Evolutionary conservation across 2,329 filamentous ascomycete species (phyloP).

Genomic region (Seiridium unicorne): DNA sequence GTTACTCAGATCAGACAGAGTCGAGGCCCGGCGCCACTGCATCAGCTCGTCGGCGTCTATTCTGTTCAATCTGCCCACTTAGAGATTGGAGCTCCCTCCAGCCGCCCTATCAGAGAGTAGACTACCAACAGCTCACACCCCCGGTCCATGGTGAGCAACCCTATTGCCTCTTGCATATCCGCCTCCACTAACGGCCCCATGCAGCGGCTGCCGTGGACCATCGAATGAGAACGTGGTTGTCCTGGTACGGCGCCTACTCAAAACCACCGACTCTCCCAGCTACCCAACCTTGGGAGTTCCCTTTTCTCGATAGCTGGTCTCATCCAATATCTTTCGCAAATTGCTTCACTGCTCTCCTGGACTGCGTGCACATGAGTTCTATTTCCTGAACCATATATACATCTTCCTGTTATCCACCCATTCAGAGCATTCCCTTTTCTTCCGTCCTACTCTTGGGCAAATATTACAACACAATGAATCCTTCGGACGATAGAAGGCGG

Average conservation of each 20-base stretch:
- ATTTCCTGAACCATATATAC: constrained; percentile 24
- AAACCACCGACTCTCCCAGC: constrained; percentile 48
- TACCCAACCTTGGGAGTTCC: constrained; percentile 29
- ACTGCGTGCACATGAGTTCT: constrained; percentile 22
- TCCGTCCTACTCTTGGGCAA: constrained; percentile 25
- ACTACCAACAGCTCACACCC: constrained; percentile 30
- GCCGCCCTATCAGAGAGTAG: constrained; percentile 42
- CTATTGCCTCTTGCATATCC: constrained; percentile 34
- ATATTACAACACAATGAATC: constrained; percentile 28
- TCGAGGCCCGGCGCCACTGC: constrained; percentile 30
- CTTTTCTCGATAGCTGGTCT: constrained; percentile 57
- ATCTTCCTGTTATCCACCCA: constrained; percentile 18
- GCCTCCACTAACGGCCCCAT: constrained; percentile 37
- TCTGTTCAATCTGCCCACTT: constrained; percentile 35
- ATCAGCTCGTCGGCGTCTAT: constrained; percentile 43
- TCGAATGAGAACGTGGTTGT: constrained; percentile 30
- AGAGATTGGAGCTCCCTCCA: constrained; percentile 33
- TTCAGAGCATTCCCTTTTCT: constrained; percentile 34
- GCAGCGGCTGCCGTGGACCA: constrained; percentile 29
- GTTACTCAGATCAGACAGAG: constrained; percentile 19
- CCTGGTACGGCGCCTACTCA: constrained; percentile 43
- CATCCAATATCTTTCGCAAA: constrained; percentile 36
- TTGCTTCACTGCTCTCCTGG: constrained; percentile 34
- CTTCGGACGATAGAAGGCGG: constrained; percentile 53
- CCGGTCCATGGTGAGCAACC: constrained; percentile 35